Evolutionary conservation across 192 early-diverging fungal genomes (phyloP).

Genomic region (Coemansia sp.): DNA sequence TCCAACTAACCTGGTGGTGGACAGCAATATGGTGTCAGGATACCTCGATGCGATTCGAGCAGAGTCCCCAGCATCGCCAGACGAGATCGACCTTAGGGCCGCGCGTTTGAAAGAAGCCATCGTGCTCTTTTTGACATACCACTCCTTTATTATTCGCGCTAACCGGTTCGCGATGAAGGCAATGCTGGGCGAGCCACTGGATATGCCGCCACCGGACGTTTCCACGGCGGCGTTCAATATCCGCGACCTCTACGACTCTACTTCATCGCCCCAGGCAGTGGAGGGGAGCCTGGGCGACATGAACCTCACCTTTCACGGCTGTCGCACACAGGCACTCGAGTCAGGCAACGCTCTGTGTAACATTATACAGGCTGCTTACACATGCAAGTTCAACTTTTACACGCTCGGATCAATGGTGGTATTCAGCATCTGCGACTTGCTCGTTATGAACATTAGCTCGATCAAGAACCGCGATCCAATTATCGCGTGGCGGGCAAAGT

Average conservation of each 20-base stretch:
- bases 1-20: constrained; percentile 29
- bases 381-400: constrained; percentile 44
- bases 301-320: constrained; percentile 41
- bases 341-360: constrained; percentile 43
- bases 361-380: constrained; percentile 45
- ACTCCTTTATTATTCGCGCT: constrained; percentile 41
- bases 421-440: constrained; percentile 46
- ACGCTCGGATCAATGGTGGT: constrained; percentile 47
- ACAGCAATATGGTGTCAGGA: constrained; percentile 26
- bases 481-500: constrained; percentile 44
- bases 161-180: constrained; percentile 50
- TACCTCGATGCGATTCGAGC: constrained; percentile 32
- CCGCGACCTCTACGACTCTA: constrained; percentile 46
- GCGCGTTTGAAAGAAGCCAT: constrained; percentile 42
- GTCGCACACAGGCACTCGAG: constrained; percentile 47
- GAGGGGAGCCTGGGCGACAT: constrained; percentile 5
- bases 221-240: constrained; percentile 37
- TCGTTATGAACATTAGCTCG: constrained; percentile 41
- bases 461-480: constrained; percentile 28
- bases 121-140: constrained; percentile 39
- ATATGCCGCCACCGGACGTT: constrained; percentile 41
- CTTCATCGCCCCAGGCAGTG: constrained; percentile 29
- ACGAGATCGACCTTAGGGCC: constrained; percentile 39
- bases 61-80: constrained; percentile 18
- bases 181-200: constrained; percentile 45